Base-by-base conservation (phyloP, 2,329 filamentous ascomycete species). In the Cladosporium sp. region DNA sequence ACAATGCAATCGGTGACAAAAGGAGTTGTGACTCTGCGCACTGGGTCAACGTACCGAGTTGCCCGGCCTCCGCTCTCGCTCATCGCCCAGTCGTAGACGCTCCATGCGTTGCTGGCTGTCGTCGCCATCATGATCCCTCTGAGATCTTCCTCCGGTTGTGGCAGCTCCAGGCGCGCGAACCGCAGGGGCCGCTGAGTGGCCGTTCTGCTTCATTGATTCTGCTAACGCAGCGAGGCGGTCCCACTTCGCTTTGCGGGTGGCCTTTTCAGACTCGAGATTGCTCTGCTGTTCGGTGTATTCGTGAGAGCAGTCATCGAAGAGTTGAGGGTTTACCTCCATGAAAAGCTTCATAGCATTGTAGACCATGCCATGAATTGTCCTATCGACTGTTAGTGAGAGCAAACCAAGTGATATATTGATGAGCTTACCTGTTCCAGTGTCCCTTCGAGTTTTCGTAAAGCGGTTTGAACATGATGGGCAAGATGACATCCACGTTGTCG, bases 331-430 rank as follows among this genome's bases (percentile, higher is more conserved):
- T 75, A 99, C 97, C 78, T 99, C 95, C 95, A 99, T 99, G 79
- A 99, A 99, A 43, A 99, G 86, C 79, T 99, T 99, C 95, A 99
- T 98, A 65, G 95, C 95, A 75, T 98, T 99, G 79, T 98, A 98
- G 13, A 99, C 95, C 94, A 99, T 98, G 77, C 95, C 95, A 76
- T 99, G 95, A 71, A 99, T 99, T 8, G 95, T 99, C 74, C 95
- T 98, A 70, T 1, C 79, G 63, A 64, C 32, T 21, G 51, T 69
- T 63, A 67, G 70, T 34, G n/a, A 26, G 10, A 34, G 26, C 34
- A 26, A 48, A 36, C 30, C 34, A 43, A 21, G 25, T 48, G 18
- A 10, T 6, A 16, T 43, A 5, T 23, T 6, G 16, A 32, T 28
- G 7, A 16, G 32, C 32, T 61, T 58, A 97, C 94, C 94, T 87